phyloP scores from a whole-genome alignment of 805 yeast genomes.

The Saccharomycopsis fermentans region DNA sequence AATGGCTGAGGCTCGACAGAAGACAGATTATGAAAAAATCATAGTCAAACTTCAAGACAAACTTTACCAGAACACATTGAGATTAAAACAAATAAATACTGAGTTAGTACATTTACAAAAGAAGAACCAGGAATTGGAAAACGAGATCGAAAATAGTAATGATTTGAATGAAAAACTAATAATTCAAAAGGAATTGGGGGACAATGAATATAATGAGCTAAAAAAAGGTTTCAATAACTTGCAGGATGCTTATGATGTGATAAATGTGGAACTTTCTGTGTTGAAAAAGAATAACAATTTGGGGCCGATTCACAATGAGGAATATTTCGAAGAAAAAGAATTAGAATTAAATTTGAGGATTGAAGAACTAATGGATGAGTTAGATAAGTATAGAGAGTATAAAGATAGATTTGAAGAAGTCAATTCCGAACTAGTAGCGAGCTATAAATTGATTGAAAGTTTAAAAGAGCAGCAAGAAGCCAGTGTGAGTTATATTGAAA shows the following conservation, averaged over 20 bases:
- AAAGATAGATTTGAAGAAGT: slow-evolving; percentile 11
- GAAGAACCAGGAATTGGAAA: slow-evolving; percentile 22
- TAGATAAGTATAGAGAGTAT: slow-evolving; percentile 7
- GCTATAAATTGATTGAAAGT: slow-evolving; percentile 20
- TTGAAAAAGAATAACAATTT: background rate
- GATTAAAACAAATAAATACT: slow-evolving; percentile 23
- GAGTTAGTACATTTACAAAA: slow-evolving; percentile 23
- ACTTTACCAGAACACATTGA: slow-evolving; percentile 26
- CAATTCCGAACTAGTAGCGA: slow-evolving; percentile 13
- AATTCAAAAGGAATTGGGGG: slow-evolving; percentile 23
- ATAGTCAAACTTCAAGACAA: slow-evolving; percentile 39
- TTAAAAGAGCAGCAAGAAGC: slow-evolving; percentile 25
- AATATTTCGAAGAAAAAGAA: slow-evolving; percentile 29
- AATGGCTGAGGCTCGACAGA: background rate
- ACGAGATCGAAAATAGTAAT: slow-evolving; percentile 17
- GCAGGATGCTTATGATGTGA: background rate
- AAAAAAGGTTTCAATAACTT: slow-evolving; percentile 11
- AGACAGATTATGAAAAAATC: slow-evolving; percentile 23
- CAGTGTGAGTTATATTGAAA: slow-evolving; percentile 24
- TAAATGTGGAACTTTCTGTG: background rate
- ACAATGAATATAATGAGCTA: slow-evolving; percentile 25
- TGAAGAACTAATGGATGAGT: slow-evolving; percentile 24
- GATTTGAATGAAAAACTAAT: slow-evolving; percentile 32
- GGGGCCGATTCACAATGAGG: slow-evolving; percentile 22
- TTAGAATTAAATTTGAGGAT: slow-evolving; percentile 24